A percentile compares a stretch with the other conserved stretches of the same genome.
phyloP scores from a whole-genome alignment of 768 basidiomycete genomes.

The Russula earlei region DNA sequence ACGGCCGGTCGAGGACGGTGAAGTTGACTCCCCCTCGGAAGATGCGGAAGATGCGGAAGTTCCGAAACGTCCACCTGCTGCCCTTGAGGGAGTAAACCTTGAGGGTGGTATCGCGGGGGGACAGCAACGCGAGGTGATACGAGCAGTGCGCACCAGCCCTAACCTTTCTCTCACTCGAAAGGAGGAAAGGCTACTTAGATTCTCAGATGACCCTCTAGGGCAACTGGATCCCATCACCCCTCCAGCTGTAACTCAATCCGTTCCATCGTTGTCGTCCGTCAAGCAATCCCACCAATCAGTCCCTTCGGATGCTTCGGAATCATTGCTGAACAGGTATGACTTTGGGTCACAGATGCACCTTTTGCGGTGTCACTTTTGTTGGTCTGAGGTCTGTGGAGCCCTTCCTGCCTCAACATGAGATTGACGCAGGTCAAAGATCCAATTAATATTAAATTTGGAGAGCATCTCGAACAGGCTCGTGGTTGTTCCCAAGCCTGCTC shows the following conservation, averaged over 20 bases:
- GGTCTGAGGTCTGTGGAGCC: constrained; percentile 57
- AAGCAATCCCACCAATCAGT: constrained; percentile 38
- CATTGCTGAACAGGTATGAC: constrained; percentile 61
- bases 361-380: constrained; percentile 78
- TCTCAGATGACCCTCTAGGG: constrained; percentile 68
- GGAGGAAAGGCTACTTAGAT: constrained; percentile 40
- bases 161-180: constrained; percentile 57
- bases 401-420: background rate
- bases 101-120: background rate
- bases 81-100: constrained; percentile 17
- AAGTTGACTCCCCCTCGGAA: constrained; percentile 32
- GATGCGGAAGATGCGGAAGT: constrained; percentile 22
- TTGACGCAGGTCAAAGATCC: constrained; percentile 41
- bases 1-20: constrained; percentile 31
- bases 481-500: constrained; percentile 86
- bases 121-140: constrained; percentile 37
- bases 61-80: constrained; percentile 12
- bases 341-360: constrained; percentile 57
- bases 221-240: constrained; percentile 41
- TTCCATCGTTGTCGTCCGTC: constrained; percentile 52
- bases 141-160: constrained; percentile 66
- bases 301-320: constrained; percentile 39
- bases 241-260: constrained; percentile 54
- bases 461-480: constrained; percentile 87
- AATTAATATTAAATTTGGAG: constrained; percentile 82